Evolutionary conservation across 164 flowering plant species (phyloP).

Genomic region (Protea cynaroides): DNA sequence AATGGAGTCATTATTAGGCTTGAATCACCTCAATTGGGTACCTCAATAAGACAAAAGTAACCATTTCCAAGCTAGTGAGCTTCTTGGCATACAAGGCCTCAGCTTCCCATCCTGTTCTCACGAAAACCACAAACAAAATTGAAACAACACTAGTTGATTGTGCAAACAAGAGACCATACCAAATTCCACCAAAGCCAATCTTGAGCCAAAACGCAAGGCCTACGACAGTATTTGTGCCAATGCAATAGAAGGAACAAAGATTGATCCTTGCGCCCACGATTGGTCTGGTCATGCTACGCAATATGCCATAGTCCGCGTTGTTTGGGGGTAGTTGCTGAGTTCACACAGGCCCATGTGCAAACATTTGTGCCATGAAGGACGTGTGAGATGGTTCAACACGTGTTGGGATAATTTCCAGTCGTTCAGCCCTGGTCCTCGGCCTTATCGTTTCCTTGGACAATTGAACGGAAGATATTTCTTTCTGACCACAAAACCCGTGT

Average conservation of each 20-base stretch:
- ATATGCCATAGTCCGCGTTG: slow-evolving; percentile 91
- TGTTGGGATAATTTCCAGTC: no score
- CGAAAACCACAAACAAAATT: slow-evolving; percentile 49
- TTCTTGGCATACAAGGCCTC: slow-evolving; percentile 63
- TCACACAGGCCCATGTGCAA: slow-evolving; percentile 91
- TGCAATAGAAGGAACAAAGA: slow-evolving; percentile 73
- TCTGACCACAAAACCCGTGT: no score
- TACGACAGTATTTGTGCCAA: slow-evolving; percentile 86
- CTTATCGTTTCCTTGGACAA: no score
- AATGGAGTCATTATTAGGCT: no score
- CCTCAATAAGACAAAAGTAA: no score
- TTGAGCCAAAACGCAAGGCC: slow-evolving; percentile 62
- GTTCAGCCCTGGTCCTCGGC: no score
- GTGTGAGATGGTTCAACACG: no score
- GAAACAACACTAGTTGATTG: slow-evolving; percentile 74
- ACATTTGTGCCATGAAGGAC: no score
- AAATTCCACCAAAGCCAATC: slow-evolving; percentile 75
- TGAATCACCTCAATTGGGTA: no score
- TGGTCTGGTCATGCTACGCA: slow-evolving; percentile 86
- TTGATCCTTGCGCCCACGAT: slow-evolving; percentile 77
- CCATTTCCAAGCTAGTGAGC: slow-evolving; percentile 50
- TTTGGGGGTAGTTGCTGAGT: slow-evolving; percentile 96
- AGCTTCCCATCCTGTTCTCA: slow-evolving; percentile 71
- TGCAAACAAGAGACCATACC: slow-evolving; percentile 82
- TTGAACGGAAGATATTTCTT: no score